Base-by-base conservation (phyloP, 495 filamentous ascomycete species). In the Aspergillus carlsbadensis region DNA sequence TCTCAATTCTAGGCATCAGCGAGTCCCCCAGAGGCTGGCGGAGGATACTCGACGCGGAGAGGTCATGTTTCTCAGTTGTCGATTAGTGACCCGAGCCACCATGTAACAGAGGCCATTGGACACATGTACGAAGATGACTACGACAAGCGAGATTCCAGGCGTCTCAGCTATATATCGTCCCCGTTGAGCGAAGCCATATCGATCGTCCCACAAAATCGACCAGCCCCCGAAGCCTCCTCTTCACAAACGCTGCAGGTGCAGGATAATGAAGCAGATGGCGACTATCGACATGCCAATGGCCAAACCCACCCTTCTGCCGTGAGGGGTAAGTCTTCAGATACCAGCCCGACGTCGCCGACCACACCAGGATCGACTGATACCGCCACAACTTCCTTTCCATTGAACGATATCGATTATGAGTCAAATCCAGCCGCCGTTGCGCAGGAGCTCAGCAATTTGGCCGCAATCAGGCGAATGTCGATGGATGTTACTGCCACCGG, bases 41-140 rank as follows among this genome's bases (percentile, higher is more conserved):
- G 74, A 72, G 74, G 74, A 68, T 76, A 79, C 65, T 69, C 80
- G 63, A 71, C 74, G 50, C 73, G 82, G 54, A 76, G 81, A 73
- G 86, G 84, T 58, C 87, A 89, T 75, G 76, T 70, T 43, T 77
- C 87, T 55, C 79, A 86, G 58, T 70, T 88, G 55, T 89, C 87
- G 56, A 89, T 90, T 62, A 87, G 86, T 71, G 87, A 90, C 65
- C 84, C 87, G 60, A 90, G 83, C 71, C 93, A 98, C 78, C 94
- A 98, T 84, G 93, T 97, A 68, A 98, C 94, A 35, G 94, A 98
- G 67, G 90, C 92, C 42, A 97, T 98, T 67, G 92, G 92, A 35
- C 91, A 94, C 67, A 87, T 97, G 86, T 98, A 98, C 74, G 90
- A 87, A 64, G 88, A 92, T 66, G 84, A 89, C 68, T 86, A 91